Evolutionary conservation across 1,284 basidiomycete genomes (phyloP).

Genomic region (Pulveroboletus ridleyi): DNA sequence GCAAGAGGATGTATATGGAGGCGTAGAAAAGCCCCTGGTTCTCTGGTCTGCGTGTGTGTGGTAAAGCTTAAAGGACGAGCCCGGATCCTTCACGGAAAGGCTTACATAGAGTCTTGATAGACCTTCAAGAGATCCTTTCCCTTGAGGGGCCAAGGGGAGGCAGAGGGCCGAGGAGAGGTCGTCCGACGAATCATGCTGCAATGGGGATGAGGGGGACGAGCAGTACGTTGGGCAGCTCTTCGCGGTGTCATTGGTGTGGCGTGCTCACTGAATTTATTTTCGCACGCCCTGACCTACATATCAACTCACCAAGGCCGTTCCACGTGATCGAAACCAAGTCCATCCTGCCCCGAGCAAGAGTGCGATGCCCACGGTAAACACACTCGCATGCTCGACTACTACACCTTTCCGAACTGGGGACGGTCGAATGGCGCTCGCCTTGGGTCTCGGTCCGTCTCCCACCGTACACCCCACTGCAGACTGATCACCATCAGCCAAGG

Average conservation of each 20-base stretch:
- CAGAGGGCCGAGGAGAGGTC: slow-evolving; percentile 71
- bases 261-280: slow-evolving; percentile 27
- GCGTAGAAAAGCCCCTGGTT: slow-evolving; percentile 93
- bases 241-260: slow-evolving; percentile 68
- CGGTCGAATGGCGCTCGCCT: slow-evolving; percentile 85
- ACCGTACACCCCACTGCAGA: background rate
- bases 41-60: slow-evolving; percentile 75
- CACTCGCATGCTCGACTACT: slow-evolving; percentile 84
- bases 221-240: slow-evolving; percentile 56
- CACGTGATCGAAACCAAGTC: slow-evolving; percentile 83
- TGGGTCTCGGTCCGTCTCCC: slow-evolving; percentile 77
- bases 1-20: slow-evolving; percentile 84
- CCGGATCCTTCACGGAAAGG: slow-evolving; percentile 21
- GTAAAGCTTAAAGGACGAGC: slow-evolving; percentile 1
- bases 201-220: slow-evolving; percentile 67
- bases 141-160: slow-evolving; percentile 76
- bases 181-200: slow-evolving; percentile 70
- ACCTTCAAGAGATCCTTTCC: slow-evolving; percentile 86
- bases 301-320: slow-evolving; percentile 46
- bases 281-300: too few relatives aligned
- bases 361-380: slow-evolving; percentile 73
- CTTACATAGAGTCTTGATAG: slow-evolving; percentile 76
- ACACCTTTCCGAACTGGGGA: slow-evolving; percentile 89
- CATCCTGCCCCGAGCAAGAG: slow-evolving; percentile 81
- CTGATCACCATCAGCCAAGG: slow-evolving; percentile 47